Evolutionary conservation across 2,329 filamentous ascomycete species (phyloP), one percentile per base, ranked within the genome.

Genomic region (Sporothrix luriei): DNA sequence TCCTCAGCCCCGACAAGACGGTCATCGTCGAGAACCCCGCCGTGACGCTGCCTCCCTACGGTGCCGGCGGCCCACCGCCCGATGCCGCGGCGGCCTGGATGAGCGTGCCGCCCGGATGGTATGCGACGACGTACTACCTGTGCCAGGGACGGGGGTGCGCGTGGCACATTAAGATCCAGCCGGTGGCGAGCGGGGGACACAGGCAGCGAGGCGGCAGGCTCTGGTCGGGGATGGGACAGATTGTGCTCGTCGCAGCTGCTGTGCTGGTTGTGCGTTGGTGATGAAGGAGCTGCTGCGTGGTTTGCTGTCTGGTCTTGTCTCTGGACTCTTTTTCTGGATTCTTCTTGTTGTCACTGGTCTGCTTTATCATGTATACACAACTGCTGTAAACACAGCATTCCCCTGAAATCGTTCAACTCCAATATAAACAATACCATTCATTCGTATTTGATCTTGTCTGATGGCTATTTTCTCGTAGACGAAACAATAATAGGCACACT

Each of bases 151-250:
- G 59, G 55, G 55, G 48, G 21, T 71, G 70, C 38, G 62, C 68
- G 38, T 71, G 68, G 68, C 64, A 71, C 40, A 33, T 69, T 40
- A 38, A 40, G 33, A 59, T 71, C 16, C 67, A 68, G 14, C 68
- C 51, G 19, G 14, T 16, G 26, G 19, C 24, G 16, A 46, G 24
- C 16, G n/a, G 3, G 3, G 52, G 61, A 43, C 16, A 13, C 61
- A 33, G 24, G 7, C 33, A 77, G 69, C 1, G 78, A 75, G 1
- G 77, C 75, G 11, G 14, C 43, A n/a, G n/a, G n/a, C 43, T 19
- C 14, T 16, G 43, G 43, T 19, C 43, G 3, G 43, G 14, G 16
- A 14, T 48, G 14, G 43, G 14, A 14, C 16, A 48, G 14, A 14
- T 2, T 2, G 19, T 16, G 16, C 16, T 48, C 4, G 4, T 48